Conservation (phyloP, 2,329 filamentous ascomycete species). For the Aureobasidium namibiae region DNA sequence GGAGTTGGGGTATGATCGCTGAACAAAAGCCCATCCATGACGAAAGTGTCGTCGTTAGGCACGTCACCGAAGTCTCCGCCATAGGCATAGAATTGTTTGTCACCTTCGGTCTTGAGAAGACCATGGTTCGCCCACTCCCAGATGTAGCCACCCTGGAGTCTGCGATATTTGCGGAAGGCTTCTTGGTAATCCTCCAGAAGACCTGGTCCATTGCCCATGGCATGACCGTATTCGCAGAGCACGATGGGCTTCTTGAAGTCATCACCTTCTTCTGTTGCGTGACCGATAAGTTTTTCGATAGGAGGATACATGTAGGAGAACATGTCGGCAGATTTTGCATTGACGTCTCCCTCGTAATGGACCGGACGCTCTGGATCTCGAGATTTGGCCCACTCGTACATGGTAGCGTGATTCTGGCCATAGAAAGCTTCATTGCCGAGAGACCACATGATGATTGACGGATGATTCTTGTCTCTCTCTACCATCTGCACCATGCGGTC, state of each 20-base stretch:
- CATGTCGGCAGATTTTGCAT: slow-evolving; percentile 56
- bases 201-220: slow-evolving; percentile 70
- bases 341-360: slow-evolving; percentile 58
- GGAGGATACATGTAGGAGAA: slow-evolving; percentile 60
- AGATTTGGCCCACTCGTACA: slow-evolving; percentile 55
- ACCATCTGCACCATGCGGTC: slow-evolving; percentile 59
- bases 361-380: slow-evolving; percentile 52
- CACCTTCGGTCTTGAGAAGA: slow-evolving; percentile 31
- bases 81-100: slow-evolving; percentile 34
- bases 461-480: slow-evolving; percentile 61
- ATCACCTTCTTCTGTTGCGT: slow-evolving; percentile 33
- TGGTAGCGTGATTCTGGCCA: slow-evolving; percentile 57
- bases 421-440: slow-evolving; percentile 68
- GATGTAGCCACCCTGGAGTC: slow-evolving; percentile 54
- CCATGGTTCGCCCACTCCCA: slow-evolving; percentile 42
- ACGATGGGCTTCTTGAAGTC: slow-evolving; percentile 45
- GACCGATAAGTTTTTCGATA: slow-evolving; percentile 42
- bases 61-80: slow-evolving; percentile 37
- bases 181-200: slow-evolving; percentile 60
- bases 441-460: slow-evolving; percentile 65
- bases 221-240: slow-evolving; percentile 48
- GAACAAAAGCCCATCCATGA: slow-evolving; percentile 37
- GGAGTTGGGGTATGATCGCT: slow-evolving; percentile 35
- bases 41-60: slow-evolving; percentile 35
- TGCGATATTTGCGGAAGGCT: slow-evolving; percentile 51